Base-by-base conservation (phyloP, 2,329 filamentous ascomycete species). In the Apiospora aurea region DNA sequence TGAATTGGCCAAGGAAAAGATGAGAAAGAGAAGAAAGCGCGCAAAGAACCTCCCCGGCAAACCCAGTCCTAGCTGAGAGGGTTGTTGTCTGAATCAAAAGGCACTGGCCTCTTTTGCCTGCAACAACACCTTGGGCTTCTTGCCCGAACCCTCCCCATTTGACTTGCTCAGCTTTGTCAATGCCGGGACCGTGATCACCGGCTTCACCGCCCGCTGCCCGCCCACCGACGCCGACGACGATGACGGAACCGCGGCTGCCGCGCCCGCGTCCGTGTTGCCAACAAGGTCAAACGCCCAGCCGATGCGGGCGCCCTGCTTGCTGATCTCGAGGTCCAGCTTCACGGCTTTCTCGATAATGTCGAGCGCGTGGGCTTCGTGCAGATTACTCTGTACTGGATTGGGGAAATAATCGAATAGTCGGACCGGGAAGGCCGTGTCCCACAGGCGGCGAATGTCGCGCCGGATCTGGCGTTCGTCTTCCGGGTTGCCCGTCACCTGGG, bases 361-460 rank as follows among this genome's bases (percentile, higher is more conserved):
- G 49, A 1, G 5, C 10, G 13, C 24, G n/a, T 53, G 49, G 4
- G 3, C 3, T 2, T 3, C 8, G 49, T 26, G 29, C 24, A 4
- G 24, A 11, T 16, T 11, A 14, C 6, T 6, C 2, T n/a, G 6
- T 2, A 8, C 3, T 24, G 0, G 2, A 0, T 1, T 1, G 11
- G 4, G 34, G 34, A 34, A 53, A 4, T 14, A 4, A 4, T 10
- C 1, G 24, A 53, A 29, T 0, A 53, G 49, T 5, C n/a, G 13
- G 24, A 0, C 0, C 24, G 13, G 24, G 49, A 29, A 53, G 11
- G 24, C 49, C 0, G 0, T 2, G 2, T 0, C 1, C 18, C 11
- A 29, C 3, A 53, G 6, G 46, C 7, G 5, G 7, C 0, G 0
- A 8, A 49, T 49, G 21, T n/a, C 7, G 6, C 8, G 6, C 7